Evolutionary conservation across 208 protist species (phyloP), one percentile per base, ranked within the genome.

Genomic region (Borovskyia barvae): DNA sequence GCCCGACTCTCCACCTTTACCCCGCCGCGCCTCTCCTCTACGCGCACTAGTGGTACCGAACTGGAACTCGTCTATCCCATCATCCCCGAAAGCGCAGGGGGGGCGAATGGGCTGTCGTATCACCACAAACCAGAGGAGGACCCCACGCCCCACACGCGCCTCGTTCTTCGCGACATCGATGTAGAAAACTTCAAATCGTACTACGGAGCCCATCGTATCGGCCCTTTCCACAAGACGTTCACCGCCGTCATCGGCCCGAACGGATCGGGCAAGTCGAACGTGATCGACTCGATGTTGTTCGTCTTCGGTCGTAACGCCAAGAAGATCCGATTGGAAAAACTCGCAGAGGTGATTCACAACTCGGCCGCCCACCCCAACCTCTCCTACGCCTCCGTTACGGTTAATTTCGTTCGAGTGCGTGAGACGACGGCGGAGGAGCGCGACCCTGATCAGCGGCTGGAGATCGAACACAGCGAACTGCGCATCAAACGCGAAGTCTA

Each of bases 111-210:
- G 29, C 5, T 19, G 7, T 15, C 26, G 0, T 25, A 26, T 6
- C 2, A 19, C 42, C n/a, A 26, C 17, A 0, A 4, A 28, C n/a
- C 0, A 24, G 19, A 8, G 15, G 33, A 9, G n/a, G 41, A 33
- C 20, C 12, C 24, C 17, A 30, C 53, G 14, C 40, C 56, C 7
- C 52, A 60, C 42, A 55, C 56, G 4, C 83, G 86, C 22, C 77
- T 99, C 14, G 97, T 99, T 35, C 98, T 99, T 47, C 88, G 76
- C 43, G 93, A 99, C 50, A 98, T 99, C 62, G 93, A 97, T 5
- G 76, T 99, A 17, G 94, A 99, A 60, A 99, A 99, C 78, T 99
- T 99, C 91, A 99, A 99, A 80, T 99, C 97, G 2, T 99, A 99
- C 83, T 96, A 89, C 24, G 98, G 98, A 6, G 72, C 54, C n/a